Evolutionary conservation across 2,329 filamentous ascomycete species (phyloP), one percentile per base, ranked within the genome.

Genomic region (Neopestalotiopsis sp.): DNA sequence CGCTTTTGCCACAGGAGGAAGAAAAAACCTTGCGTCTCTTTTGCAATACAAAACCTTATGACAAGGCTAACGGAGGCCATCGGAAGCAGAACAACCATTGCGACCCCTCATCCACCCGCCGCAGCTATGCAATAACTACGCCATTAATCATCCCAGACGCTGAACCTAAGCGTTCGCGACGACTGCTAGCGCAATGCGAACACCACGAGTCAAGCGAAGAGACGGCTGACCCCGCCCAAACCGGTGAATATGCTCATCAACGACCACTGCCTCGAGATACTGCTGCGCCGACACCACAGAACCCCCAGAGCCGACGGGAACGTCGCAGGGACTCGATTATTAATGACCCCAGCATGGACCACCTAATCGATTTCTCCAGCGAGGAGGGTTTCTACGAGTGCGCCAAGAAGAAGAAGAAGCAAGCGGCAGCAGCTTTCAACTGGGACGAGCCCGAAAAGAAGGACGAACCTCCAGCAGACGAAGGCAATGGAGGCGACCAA

Each of bases 361-460:
- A 81, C 24, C 79, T 82, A 38, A 80, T 93, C 65, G 90, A 93
- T 75, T 88, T 92, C 69, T 81, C 82, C 28, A 87, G 84, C 32
- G 79, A 85, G 66, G 82, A 87, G 57, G 86, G 84, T 63, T 88
- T 84, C 79, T 82, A 83, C 65, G 85, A 91, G 75, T 84, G 83
- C 49, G 84, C 81, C 2, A 85, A 86, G 72, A 88, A 87, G 77
- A 89, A 86, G 78, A 74, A 74, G 60, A 74, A 74, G 62, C 72
- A 72, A 69, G 67, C 49, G 64, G 63, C 57, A 24, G 67, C 61
- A 70, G n/a, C 69, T 40, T 67, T 71, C 45, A 70, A 72, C 59
- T 70, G 70, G 67, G 70, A 71, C 68, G 72, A 75, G 20, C 77
- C 78, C 24, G 74, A 76, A 34, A 83, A 80, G 66, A 79, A 79